Percentiles rank a stretch among this genome's conserved stretches.
Conservation (phyloP, 176 grass and related monocot genomes). For the Triticum turgidum region DNA sequence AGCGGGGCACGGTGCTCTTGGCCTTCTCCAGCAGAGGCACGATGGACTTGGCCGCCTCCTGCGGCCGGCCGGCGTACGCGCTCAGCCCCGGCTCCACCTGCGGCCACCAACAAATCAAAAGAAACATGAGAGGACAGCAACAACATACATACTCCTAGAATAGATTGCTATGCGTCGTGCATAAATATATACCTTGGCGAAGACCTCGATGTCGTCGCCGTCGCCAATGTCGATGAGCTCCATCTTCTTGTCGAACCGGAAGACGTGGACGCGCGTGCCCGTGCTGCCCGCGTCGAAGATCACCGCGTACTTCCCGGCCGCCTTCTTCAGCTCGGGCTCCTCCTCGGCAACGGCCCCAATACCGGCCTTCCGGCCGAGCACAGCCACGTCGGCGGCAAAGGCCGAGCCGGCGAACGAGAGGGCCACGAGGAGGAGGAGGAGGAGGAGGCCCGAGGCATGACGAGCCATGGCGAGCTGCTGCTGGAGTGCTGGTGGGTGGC, state of each 20-base stretch:
- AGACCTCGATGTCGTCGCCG: conserved; percentile 29
- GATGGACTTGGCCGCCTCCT: conserved; percentile 26
- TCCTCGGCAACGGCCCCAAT: neutral
- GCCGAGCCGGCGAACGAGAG: neutral
- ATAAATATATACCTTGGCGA: neutral
- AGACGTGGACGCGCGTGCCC: conserved; percentile 30
- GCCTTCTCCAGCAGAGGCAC: conserved; percentile 40
- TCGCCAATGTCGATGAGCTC: conserved; percentile 12
- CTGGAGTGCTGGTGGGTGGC: no score
- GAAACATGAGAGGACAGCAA: no score
- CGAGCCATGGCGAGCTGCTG: neutral
- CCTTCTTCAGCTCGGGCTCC: no score
- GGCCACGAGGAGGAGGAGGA: neutral
- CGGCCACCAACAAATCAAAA: neutral
- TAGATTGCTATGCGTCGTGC: neutral
- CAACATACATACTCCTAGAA: no score
- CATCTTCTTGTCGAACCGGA: conserved; percentile 20
- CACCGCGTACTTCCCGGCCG: neutral
- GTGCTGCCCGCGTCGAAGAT: neutral
- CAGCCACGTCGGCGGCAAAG: neutral
- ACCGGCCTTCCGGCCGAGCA: conserved; percentile 5
- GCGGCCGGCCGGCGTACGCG: neutral
- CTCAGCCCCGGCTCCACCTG: conserved; percentile 11
- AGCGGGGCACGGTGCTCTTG: conserved; percentile 35
- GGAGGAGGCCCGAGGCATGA: neutral